Base-by-base conservation (phyloP, 257 asterid species). In the Rubia yunnanensis region DNA sequence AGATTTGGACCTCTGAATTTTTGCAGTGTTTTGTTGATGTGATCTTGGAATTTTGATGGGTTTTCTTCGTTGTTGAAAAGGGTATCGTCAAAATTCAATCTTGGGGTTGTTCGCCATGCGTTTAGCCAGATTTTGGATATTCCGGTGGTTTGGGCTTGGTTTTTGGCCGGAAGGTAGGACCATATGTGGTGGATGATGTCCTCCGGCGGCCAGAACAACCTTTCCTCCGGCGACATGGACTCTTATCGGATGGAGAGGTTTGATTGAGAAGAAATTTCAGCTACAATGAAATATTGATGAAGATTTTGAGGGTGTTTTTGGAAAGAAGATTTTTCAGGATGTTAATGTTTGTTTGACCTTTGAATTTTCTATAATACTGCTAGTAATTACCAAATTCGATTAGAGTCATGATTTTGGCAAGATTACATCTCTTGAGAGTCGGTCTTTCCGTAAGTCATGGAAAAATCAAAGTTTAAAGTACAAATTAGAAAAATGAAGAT, bases 81-180 rank as follows among this genome's bases (percentile, higher is more conserved):
- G 64, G 27, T 0, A n/a, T 60, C 64, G 36, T 60, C 48, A 32
- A 60, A 34, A n/a, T 32, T 20, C 64, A 60, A n/a, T 60, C 28
- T 32, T 60, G 63, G 63, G 14, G 34, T 58, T 3, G 39, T 30
- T 5, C 38, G 22, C 61, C 63, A 58, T 58, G 63, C 63, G 15
- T 2, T 17, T 9, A 30, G 44, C 63, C 63, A 58, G n/a, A 15
- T 18, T 24, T 59, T 59, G 15, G 44, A 31, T 10, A 59, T 17
- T 9, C 44, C 44, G 44, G 24, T 59, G 1, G 44, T 15, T 30
- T 30, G 63, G 41, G 63, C 63, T 58, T 31, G 23, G n/a, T 58
- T 17, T 31, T 30, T 31, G 26, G 44, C 24, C 31, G n/a, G 32
- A n/a, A 30, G 63, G 23, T 27, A 57, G n/a, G 20, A 28, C 22